A percentile compares a stretch with the other conserved stretches of the same genome.
Conservation (phyloP, 2,329 filamentous ascomycete genomes). For the Pseudomassariella vexata region DNA sequence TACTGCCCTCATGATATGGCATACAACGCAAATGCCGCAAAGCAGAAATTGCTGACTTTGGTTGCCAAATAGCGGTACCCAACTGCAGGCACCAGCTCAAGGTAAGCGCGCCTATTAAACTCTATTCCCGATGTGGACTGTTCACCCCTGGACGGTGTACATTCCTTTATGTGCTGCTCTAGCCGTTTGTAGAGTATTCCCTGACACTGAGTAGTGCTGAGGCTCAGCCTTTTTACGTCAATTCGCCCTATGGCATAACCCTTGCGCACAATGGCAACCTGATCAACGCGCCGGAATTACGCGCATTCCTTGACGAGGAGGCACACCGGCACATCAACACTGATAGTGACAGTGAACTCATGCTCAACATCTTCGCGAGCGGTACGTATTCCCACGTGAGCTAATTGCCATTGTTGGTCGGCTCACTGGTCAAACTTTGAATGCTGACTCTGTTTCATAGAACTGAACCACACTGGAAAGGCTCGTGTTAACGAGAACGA, state of each 20-base stretch:
- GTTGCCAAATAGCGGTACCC: no score
- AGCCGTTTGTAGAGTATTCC: background rate
- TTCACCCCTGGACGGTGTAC: constrained; percentile 64
- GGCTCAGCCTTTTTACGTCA: constrained; percentile 77
- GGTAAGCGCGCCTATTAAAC: no score
- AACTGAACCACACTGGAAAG: constrained; percentile 78
- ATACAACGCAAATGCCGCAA: no score
- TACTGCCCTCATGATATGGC: no score
- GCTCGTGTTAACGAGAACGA: constrained; percentile 77
- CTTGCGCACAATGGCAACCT: constrained; percentile 73
- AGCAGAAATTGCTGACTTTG: no score
- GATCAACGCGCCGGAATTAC: constrained; percentile 66
- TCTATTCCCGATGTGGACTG: no score
- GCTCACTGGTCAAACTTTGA: no score
- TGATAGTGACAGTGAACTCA: constrained; percentile 15
- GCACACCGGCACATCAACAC: constrained; percentile 60
- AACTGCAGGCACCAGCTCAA: constrained; percentile 4
- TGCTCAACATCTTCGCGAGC: constrained; percentile 70
- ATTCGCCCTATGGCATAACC: constrained; percentile 68
- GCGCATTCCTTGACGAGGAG: constrained; percentile 40
- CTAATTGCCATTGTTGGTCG: no score
- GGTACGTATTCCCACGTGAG: no score
- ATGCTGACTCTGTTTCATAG: no score
- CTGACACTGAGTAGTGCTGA: constrained; percentile 53
- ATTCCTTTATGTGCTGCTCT: no score